Evolutionary conservation across 495 filamentous ascomycete genomes (phyloP), one percentile per base, ranked within the genome.

Genomic region (Penicillium flavigenum): DNA sequence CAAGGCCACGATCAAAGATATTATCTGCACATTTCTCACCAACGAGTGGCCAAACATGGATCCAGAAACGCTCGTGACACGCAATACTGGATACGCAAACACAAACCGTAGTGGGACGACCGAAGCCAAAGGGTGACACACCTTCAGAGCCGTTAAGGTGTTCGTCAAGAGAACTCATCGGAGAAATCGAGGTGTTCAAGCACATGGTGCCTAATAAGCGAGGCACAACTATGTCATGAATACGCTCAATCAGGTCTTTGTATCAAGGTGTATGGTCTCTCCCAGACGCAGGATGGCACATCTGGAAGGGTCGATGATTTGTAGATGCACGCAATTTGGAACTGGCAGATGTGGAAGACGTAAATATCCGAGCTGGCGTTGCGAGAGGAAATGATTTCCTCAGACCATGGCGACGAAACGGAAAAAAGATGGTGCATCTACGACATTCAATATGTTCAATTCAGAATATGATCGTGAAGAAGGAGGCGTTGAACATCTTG

Each of bases 351-450:
- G 57, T 65, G 52, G 62, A 73, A 42, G 42, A 71, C 39, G 5
- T 42, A 49, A 50, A 52, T 63, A 71, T 71, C 19, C 61, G 64
- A 60, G 64, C 62, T 2, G 64, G 69, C 58, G 50, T 71, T 62
- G 66, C 68, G 0, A 63, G 47, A 53, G 68, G n/a, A 57, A 32
- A 60, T 26, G 66, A 64, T 2, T 19, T 3, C 67, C 69, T 43
- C 66, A 71, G 54, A 17, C 46, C 26, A 16, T 69, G 64, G 24
- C 56, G n/a, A 57, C 61, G 26, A 45, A 53, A 32, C 54, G 46
- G 32, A 70, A 68, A 54, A 31, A 42, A 65, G 58, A 46, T 70
- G 67, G 69, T 72, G 69, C 34, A 68, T 72, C 20, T 67, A 72
- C 53, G 69, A 72, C 17, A 48, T 70, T 12, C 67, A 68, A 45